Conservation (phyloP, 2,329 filamentous ascomycete species). For the Arthrobotrys iridis region DNA sequence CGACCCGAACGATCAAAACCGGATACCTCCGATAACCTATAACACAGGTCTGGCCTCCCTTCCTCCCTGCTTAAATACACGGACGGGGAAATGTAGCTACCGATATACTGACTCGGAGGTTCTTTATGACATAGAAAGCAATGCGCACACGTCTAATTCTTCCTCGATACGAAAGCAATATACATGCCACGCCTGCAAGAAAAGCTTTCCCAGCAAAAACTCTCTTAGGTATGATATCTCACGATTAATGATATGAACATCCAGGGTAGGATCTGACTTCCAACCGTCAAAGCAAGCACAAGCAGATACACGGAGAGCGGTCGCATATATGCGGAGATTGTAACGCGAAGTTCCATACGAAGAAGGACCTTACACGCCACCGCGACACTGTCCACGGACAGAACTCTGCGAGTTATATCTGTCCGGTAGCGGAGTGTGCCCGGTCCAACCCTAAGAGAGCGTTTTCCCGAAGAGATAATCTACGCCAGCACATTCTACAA, state of each 20-base stretch:
- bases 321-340: conserved; percentile 44
- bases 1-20: conserved; percentile 47
- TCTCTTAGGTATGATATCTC: conserved; percentile 8
- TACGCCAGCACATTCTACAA: conserved; percentile 46
- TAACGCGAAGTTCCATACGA: conserved; percentile 51
- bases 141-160: conserved; percentile 32
- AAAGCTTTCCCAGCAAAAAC: conserved; percentile 46
- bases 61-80: not conserved
- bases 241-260: not conserved
- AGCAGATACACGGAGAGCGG: conserved; percentile 47
- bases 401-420: conserved; percentile 40
- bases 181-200: conserved; percentile 44
- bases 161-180: conserved; percentile 44
- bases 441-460: conserved; percentile 38
- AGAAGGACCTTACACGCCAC: conserved; percentile 46
- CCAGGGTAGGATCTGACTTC: not conserved
- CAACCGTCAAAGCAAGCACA: conserved; percentile 32
- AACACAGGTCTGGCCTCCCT: conserved; percentile 18
- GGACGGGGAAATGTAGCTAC: not conserved
- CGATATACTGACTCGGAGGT: not conserved
- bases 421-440: conserved; percentile 38
- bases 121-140: conserved; percentile 3
- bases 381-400: conserved; percentile 46
- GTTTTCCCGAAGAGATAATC: conserved; percentile 42
- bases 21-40: conserved; percentile 38